A percentile compares a stretch with the other conserved stretches of the same genome.
phyloP scores from a whole-genome alignment of 2,329 filamentous ascomycete species.

The Aureobasidium sp. region DNA sequence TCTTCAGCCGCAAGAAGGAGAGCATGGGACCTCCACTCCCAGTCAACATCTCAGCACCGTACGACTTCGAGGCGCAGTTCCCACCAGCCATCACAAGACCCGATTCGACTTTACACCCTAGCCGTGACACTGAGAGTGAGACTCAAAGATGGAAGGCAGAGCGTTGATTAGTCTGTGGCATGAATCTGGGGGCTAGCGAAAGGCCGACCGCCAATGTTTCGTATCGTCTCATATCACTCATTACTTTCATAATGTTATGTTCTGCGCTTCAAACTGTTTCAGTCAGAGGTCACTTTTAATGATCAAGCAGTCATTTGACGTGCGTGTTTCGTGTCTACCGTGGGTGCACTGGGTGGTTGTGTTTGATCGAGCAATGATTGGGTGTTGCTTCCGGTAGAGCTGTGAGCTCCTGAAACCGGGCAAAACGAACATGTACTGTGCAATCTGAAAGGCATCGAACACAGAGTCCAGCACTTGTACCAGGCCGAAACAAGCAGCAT shows the following conservation, averaged over 20 bases:
- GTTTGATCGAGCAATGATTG: not conserved
- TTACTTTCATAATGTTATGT: not conserved
- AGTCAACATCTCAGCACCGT: constrained; percentile 51
- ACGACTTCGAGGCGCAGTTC: constrained; percentile 48
- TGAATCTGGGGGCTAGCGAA: not conserved
- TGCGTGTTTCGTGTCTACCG: not conserved
- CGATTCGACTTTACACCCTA: constrained; percentile 51
- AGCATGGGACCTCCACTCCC: constrained; percentile 40
- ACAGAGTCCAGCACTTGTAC: not conserved
- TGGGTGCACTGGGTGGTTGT: not conserved
- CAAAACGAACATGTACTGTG: not conserved
- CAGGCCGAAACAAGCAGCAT: not conserved
- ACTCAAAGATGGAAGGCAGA: constrained; percentile 25
- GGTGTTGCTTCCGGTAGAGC: not conserved
- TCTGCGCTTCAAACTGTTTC: not conserved
- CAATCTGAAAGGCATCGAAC: not conserved
- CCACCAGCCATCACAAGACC: constrained; percentile 47
- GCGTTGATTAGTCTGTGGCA: not conserved
- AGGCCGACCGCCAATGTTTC: not conserved
- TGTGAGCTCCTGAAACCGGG: not conserved
- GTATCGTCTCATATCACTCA: not conserved
- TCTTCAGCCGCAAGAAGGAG: constrained; percentile 29
- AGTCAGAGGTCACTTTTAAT: not conserved
- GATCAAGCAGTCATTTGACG: not conserved
- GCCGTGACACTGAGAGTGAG: constrained; percentile 27